Conservation (phyloP, 1,139 yeast species). For the Magnusiomyces paraingens region DNA sequence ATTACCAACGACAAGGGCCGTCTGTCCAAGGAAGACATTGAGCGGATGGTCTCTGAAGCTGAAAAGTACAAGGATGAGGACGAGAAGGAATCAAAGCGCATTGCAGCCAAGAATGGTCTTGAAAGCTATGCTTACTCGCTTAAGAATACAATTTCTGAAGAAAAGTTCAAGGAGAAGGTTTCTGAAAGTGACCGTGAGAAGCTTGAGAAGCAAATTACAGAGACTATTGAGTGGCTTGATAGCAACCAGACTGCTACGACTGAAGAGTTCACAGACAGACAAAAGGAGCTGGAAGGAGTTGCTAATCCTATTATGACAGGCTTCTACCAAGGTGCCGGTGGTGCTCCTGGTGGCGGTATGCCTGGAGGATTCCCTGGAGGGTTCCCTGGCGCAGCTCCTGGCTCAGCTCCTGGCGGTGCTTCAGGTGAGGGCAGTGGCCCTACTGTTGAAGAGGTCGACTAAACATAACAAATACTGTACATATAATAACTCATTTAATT, state of each 20-base stretch:
- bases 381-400: neutral
- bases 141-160: slow-evolving; percentile 76
- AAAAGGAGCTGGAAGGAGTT: slow-evolving; percentile 88
- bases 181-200: slow-evolving; percentile 71
- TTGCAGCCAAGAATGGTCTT: slow-evolving; percentile 76
- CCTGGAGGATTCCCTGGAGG: slow-evolving; percentile 54
- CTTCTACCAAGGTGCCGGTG: slow-evolving; percentile 59
- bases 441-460: slow-evolving; percentile 9
- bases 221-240: slow-evolving; percentile 84
- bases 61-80: slow-evolving; percentile 81
- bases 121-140: slow-evolving; percentile 89
- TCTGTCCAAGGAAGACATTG: slow-evolving; percentile 88
- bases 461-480: no score
- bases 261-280: slow-evolving; percentile 83
- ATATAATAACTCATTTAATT: no score
- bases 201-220: slow-evolving; percentile 79
- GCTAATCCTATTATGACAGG: slow-evolving; percentile 93
- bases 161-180: slow-evolving; percentile 75
- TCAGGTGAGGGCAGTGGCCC: slow-evolving; percentile 33
- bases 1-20: slow-evolving; percentile 94
- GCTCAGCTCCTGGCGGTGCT: slow-evolving; percentile 35
- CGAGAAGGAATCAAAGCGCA: slow-evolving; percentile 74
- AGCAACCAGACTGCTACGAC: slow-evolving; percentile 78
- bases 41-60: slow-evolving; percentile 91
- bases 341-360: slow-evolving; percentile 48